phyloP scores from a whole-genome alignment of 2,329 filamentous ascomycete species.

The Xenosphaeropsis pyriputrescens region DNA sequence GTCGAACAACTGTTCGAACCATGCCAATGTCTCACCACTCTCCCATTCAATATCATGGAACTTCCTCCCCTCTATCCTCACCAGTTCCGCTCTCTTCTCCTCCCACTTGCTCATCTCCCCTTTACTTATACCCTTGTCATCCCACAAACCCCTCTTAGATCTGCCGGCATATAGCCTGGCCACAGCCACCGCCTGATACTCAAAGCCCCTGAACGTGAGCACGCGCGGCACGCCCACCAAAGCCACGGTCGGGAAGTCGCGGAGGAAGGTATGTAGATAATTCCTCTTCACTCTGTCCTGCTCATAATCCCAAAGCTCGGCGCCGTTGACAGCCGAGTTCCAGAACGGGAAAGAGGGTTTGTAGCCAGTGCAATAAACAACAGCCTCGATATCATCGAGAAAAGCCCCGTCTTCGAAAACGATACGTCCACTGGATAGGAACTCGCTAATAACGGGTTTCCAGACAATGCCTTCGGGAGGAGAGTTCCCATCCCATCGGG shows the following conservation, averaged over 20 bases:
- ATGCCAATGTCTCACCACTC: conserved; percentile 31
- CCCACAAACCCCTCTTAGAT: conserved; percentile 1
- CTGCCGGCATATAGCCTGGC: conserved; percentile 29
- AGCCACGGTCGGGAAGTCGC: conserved; percentile 29
- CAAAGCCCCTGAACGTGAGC: conserved; percentile 36
- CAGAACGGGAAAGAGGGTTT: conserved; percentile 72
- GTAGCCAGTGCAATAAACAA: conserved; percentile 1
- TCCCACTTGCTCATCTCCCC: too few species aligned
- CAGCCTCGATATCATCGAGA: too few species aligned
- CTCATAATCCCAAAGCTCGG: conserved; percentile 32
- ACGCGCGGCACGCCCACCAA: conserved; percentile 35
- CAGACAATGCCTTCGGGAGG: conserved; percentile 33
- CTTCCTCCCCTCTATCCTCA: conserved; percentile 17
- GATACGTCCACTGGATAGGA: conserved; percentile 25
- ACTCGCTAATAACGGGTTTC: conserved; percentile 35
- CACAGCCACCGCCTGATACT: conserved; percentile 38
- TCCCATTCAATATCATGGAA: conserved; percentile 41
- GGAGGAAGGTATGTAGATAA: conserved; percentile 39
- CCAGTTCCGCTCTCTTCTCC: too few species aligned
- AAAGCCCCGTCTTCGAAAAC: conserved; percentile 25
- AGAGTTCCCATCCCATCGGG: too few species aligned
- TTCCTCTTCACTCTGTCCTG: conserved; percentile 24
- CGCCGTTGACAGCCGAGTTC: conserved; percentile 24
- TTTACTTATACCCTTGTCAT: too few species aligned
- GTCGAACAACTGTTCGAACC: conserved; percentile 28